Evolutionary conservation across 148 eudicot genomes (phyloP).

Genomic region (Vaccinium darrowii): DNA sequence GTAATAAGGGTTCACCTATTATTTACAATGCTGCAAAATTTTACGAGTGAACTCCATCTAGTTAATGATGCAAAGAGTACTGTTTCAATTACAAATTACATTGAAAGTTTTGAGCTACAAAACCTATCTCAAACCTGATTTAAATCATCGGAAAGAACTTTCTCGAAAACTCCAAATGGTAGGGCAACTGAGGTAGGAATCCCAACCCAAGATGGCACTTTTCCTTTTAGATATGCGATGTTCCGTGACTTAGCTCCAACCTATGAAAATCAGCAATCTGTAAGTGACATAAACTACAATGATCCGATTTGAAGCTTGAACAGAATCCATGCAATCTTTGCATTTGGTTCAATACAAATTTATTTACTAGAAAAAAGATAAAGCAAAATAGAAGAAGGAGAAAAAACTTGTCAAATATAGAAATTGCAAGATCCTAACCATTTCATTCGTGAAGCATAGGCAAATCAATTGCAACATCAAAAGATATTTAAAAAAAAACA

Average conservation of each 20-base stretch:
- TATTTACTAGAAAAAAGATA: background rate
- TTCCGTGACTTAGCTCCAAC: slow-evolving; percentile 99
- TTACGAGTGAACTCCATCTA: background rate
- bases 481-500: background rate
- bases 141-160: slow-evolving; percentile 68
- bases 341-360: background rate
- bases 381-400: background rate
- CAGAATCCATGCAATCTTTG: background rate
- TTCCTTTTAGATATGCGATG: slow-evolving; percentile 83
- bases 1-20: background rate
- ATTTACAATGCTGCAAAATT: background rate
- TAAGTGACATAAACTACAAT: background rate
- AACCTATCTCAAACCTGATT: slow-evolving; percentile 52
- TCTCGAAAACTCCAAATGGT: slow-evolving; percentile 90
- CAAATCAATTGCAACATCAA: background rate
- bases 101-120: background rate
- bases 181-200: slow-evolving; percentile 95
- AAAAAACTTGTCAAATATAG: slow-evolving; percentile 5
- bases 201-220: slow-evolving; percentile 88
- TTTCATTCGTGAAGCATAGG: slow-evolving; percentile 56
- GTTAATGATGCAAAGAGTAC: background rate
- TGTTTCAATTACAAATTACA: background rate
- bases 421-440: slow-evolving; percentile 47
- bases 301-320: background rate
- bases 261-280: slow-evolving; percentile 31